Evolutionary conservation across 2,329 filamentous ascomycete genomes (phyloP), one percentile per base, ranked within the genome.

Genomic region (Fusarium graminum): DNA sequence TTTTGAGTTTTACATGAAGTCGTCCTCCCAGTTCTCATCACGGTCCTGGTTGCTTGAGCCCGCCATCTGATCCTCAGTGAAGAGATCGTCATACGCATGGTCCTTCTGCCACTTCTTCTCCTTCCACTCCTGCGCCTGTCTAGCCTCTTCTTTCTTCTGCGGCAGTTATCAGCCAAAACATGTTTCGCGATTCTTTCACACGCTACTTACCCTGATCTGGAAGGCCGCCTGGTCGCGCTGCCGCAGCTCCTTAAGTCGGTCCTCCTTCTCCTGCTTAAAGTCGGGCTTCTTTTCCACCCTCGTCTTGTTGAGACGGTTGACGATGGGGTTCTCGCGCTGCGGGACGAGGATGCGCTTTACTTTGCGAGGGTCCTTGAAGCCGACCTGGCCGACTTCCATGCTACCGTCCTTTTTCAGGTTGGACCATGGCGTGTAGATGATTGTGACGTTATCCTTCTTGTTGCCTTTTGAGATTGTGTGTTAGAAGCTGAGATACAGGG

Each of bases 221-320:
- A 82, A 80, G 1, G 84, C 81, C 14, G 86, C 86, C 73, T 90
- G 87, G 51, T 97, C 93, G 59, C 82, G 85, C 76, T 88, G 90
- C 66, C 93, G 85, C 70, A 94, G 81, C 79, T 91, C 88, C 71
- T 88, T 88, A 61, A 90, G 79, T 40, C 88, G 86, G 47, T 92
- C 91, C 54, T 97, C 93, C 75, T 90, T 92, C 81, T 97, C 94
- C 75, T 90, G 87, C 59, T 85, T 83, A 13, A 99, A 81, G 75
- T 98, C 92, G 0, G 94, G 93, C 76, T 90, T 92, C 77, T 90
- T 92, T 81, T 98, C 94, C 32, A 92, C 87, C 71, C 91, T 93
- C 34, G 95, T 99, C 85, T 98, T 99, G 83, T 97, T 98, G 68
- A 99, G 87, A n/a, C 95, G 89, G 81, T 99, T 99, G 81, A 99